Evolutionary conservation across 2,329 filamentous ascomycete genomes (phyloP).

Genomic region (Nothophoma quercina): DNA sequence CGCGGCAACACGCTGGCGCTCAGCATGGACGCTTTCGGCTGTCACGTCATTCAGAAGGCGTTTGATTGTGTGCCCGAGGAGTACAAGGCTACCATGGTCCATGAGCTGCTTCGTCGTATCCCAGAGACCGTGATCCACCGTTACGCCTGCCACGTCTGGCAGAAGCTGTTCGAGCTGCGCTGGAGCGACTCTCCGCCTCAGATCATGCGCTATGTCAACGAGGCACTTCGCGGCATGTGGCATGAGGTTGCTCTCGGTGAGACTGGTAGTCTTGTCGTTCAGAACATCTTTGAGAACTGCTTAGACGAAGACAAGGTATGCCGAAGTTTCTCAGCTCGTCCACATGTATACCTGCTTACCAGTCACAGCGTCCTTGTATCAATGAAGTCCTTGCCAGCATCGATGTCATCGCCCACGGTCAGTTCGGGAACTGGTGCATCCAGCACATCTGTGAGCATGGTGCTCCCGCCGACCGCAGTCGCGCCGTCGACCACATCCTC

Average conservation of each 20-base stretch:
- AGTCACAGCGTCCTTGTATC: slow-evolving; percentile 83
- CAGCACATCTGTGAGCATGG: slow-evolving; percentile 99
- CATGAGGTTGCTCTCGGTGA: slow-evolving; percentile 97
- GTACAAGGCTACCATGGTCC: slow-evolving; percentile 99
- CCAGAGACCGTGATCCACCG: slow-evolving; percentile 98
- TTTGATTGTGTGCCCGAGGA: slow-evolving; percentile 98
- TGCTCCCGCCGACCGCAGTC: slow-evolving; percentile 85
- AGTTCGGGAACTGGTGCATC: slow-evolving; percentile 99
- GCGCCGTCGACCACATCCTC: slow-evolving; percentile 94
- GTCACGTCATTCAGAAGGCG: slow-evolving; percentile 97
- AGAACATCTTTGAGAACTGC: slow-evolving; percentile 99
- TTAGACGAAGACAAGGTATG: slow-evolving; percentile 95
- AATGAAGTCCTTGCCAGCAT: slow-evolving; percentile 95
- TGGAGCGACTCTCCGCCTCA: slow-evolving; percentile 95
- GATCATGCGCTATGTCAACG: slow-evolving; percentile 98
- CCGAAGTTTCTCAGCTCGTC: neutral
- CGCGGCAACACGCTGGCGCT: slow-evolving; percentile 91
- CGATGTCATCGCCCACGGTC: slow-evolving; percentile 93
- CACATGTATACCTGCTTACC: slow-evolving; percentile 10
- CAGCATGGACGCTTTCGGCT: slow-evolving; percentile 98
- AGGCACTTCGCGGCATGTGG: slow-evolving; percentile 95
- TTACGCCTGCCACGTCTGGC: slow-evolving; percentile 99
- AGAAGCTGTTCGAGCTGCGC: slow-evolving; percentile 97
- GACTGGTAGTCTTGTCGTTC: slow-evolving; percentile 95
- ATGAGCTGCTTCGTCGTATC: slow-evolving; percentile 91